phyloP scores from a whole-genome alignment of 257 asterid genomes.

The Solanum habrochaites region DNA sequence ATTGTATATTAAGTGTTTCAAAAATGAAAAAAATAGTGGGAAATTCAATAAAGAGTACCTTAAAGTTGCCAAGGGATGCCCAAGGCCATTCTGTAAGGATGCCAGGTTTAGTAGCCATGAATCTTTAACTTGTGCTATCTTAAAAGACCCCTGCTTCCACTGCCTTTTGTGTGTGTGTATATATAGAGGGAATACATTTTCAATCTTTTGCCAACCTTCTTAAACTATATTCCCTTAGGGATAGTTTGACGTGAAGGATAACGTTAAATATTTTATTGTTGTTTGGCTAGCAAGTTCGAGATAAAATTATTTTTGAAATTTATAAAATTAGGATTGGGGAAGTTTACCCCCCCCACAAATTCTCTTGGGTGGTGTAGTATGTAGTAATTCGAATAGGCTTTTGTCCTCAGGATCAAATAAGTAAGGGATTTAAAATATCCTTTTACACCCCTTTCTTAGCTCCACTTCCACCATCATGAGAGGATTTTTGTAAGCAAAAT shows the following conservation, averaged over 20 bases:
- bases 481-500: background rate
- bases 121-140: background rate
- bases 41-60: background rate
- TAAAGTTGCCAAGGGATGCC: background rate
- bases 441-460: background rate
- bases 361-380: no score
- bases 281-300: no score
- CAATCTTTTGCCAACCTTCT: background rate
- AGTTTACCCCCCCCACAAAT: no score
- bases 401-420: background rate
- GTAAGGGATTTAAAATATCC: background rate
- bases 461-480: background rate
- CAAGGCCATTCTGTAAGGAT: background rate
- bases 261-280: no score
- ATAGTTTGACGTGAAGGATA: no score
- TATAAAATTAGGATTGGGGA: background rate
- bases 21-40: background rate
- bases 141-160: background rate
- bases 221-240: background rate
- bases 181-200: background rate
- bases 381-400: no score
- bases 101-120: background rate
- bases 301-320: no score
- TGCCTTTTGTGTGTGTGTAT: background rate
- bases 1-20: no score